A percentile compares a stretch with the other conserved stretches of the same genome.
Conservation (phyloP, 306 rosid species). For the Pterocarpus santalinus region DNA sequence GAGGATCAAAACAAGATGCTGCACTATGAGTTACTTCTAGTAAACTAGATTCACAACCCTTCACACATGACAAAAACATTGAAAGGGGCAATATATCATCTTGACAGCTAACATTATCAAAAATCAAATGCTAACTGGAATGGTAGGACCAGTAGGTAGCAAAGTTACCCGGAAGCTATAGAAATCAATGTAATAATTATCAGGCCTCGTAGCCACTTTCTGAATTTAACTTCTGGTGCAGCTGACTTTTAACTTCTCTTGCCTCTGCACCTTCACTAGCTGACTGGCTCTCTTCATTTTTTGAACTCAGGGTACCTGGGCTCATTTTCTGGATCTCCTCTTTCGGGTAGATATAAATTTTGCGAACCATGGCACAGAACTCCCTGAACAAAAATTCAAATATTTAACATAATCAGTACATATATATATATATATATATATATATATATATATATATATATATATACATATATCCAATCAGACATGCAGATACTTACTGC, state of each 20-base stretch:
- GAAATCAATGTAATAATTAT: conserved; percentile 46
- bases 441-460: not conserved
- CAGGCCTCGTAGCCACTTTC: conserved; percentile 38
- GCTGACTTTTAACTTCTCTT: conserved; percentile 58
- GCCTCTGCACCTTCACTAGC: conserved; percentile 61
- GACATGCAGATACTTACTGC: conserved; percentile 70
- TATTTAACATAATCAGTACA: not conserved
- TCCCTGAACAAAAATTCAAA: conserved; percentile 57
- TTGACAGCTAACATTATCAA: not conserved
- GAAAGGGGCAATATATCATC: conserved; percentile 6
- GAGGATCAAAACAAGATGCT: not conserved
- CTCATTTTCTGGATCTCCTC: conserved; percentile 95
- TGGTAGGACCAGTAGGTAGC: not conserved
- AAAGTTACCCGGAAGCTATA: conserved; percentile 50
- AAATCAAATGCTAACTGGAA: conserved; percentile 1
- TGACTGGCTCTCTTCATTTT: conserved; percentile 62
- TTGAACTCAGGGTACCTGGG: conserved; percentile 67
- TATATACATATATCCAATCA: not conserved
- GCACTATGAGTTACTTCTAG: conserved; percentile 3
- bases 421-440: not conserved
- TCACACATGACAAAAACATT: not conserved
- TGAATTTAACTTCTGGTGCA: conserved; percentile 40
- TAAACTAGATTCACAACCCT: not conserved
- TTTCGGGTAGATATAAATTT: conserved; percentile 83
- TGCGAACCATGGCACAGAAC: conserved; percentile 90